phyloP scores from a whole-genome alignment of 495 filamentous ascomycete species.

The Xylaria sp. region DNA sequence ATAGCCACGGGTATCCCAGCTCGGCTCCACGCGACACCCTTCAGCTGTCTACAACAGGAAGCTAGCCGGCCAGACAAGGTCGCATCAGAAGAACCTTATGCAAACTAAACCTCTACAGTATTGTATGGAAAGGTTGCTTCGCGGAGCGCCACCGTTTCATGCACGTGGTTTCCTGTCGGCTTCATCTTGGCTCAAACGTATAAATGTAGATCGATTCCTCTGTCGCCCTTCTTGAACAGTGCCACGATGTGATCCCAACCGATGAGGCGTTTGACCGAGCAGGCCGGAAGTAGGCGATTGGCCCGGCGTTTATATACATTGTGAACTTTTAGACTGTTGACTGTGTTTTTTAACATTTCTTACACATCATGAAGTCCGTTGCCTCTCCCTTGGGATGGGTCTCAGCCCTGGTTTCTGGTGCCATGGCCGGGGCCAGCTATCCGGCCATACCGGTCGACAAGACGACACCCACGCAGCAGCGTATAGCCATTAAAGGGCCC shows the following conservation, averaged over 20 bases:
- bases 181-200: conserved; percentile 10
- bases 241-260: not conserved
- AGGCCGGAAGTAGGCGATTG: not conserved
- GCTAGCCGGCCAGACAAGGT: not conserved
- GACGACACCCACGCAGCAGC: conserved; percentile 65
- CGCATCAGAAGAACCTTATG: not conserved
- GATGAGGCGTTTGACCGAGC: conserved; percentile 1
- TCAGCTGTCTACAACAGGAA: not conserved
- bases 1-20: conserved; percentile 12
- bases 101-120: not conserved
- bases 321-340: not conserved
- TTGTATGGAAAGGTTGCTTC: not conserved
- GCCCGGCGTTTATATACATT: not conserved
- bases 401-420: conserved; percentile 51
- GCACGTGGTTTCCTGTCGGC: conserved; percentile 7
- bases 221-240: not conserved
- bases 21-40: not conserved
- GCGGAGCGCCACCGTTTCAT: not conserved
- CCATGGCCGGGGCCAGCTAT: conserved; percentile 54
- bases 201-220: conserved; percentile 2
- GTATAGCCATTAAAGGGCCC: conserved; percentile 62
- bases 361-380: conserved; percentile 17
- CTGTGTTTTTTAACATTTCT: not conserved
- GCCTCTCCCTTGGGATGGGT: conserved; percentile 39
- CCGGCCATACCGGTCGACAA: conserved; percentile 60